Conservation (phyloP, 1,284 basidiomycete genomes). For the Cronartium quercuum region DNA sequence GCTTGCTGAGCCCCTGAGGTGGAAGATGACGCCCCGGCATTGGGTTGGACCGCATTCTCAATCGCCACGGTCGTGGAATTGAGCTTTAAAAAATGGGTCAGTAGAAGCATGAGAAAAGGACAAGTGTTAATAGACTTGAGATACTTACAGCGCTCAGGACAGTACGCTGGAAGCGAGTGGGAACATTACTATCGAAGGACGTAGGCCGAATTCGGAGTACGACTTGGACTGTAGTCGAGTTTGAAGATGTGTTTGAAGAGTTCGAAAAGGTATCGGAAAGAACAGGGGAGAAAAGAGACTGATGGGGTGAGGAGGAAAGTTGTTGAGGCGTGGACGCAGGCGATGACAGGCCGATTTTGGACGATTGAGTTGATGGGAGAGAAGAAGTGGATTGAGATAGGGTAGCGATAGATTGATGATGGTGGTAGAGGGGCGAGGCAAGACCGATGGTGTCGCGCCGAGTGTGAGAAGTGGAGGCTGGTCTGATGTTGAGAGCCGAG, state of each 20-base stretch:
- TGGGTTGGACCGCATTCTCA: constrained; percentile 56
- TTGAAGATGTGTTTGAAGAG: not conserved
- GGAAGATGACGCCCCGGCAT: constrained; percentile 56
- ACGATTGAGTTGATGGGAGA: constrained; percentile 37
- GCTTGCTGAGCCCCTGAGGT: not conserved
- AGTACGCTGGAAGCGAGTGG: constrained; percentile 83
- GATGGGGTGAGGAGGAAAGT: not conserved
- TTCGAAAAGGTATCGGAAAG: not conserved
- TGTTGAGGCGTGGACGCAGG: not conserved
- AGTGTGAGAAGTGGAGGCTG: not conserved
- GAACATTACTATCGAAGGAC: constrained; percentile 69
- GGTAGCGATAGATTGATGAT: not conserved
- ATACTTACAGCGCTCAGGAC: constrained; percentile 64
- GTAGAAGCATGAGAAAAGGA: constrained; percentile 57
- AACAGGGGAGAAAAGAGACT: not conserved
- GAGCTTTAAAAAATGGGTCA: constrained; percentile 52
- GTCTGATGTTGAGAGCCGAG: not conserved
- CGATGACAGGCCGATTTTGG: not conserved
- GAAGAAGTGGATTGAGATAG: constrained; percentile 4
- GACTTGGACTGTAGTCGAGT: constrained; percentile 48
- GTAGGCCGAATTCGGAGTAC: constrained; percentile 88
- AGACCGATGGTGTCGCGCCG: constrained; percentile 4
- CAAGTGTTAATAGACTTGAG: constrained; percentile 52
- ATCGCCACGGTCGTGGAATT: constrained; percentile 54
- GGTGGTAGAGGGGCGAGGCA: constrained; percentile 1